Conservation (phyloP, 345 rosid genomes). For the Triadica sebifera region DNA sequence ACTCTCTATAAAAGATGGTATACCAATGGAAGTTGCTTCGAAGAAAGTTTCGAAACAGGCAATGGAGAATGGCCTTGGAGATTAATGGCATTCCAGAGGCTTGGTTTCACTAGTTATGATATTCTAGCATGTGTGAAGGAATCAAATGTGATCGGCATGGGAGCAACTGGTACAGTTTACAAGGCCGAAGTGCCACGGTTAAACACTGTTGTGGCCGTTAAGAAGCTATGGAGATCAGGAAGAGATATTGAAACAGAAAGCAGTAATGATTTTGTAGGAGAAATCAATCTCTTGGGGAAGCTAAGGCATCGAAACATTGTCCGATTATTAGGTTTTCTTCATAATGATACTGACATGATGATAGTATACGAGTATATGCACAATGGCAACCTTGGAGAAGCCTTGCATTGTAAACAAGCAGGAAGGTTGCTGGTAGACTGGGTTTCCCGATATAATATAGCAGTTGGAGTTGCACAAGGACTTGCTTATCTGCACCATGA, state of each 20-base stretch:
- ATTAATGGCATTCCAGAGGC: slow-evolving; percentile 83
- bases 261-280: slow-evolving; percentile 68
- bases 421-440: slow-evolving; percentile 71
- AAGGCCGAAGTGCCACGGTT: slow-evolving; percentile 53
- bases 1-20: slow-evolving; percentile 55
- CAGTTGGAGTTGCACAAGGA: slow-evolving; percentile 86
- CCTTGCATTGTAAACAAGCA: slow-evolving; percentile 70
- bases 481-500: slow-evolving; percentile 94
- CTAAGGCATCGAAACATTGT: slow-evolving; percentile 89
- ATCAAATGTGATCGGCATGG: slow-evolving; percentile 83
- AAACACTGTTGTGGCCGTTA: slow-evolving; percentile 64
- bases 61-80: slow-evolving; percentile 90
- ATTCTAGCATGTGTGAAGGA: slow-evolving; percentile 71
- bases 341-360: slow-evolving; percentile 71
- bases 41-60: slow-evolving; percentile 46
- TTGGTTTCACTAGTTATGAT: slow-evolving; percentile 72
- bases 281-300: slow-evolving; percentile 81
- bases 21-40: slow-evolving; percentile 48
- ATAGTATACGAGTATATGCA: slow-evolving; percentile 85
- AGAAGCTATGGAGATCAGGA: slow-evolving; percentile 80
- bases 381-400: slow-evolving; percentile 82
- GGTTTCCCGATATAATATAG: slow-evolving; percentile 84
- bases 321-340: slow-evolving; percentile 69
- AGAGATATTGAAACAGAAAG: slow-evolving; percentile 58
- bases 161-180: slow-evolving; percentile 86